Conservation (phyloP, 306 rosid genomes). For the Sicyos edulis region DNA sequence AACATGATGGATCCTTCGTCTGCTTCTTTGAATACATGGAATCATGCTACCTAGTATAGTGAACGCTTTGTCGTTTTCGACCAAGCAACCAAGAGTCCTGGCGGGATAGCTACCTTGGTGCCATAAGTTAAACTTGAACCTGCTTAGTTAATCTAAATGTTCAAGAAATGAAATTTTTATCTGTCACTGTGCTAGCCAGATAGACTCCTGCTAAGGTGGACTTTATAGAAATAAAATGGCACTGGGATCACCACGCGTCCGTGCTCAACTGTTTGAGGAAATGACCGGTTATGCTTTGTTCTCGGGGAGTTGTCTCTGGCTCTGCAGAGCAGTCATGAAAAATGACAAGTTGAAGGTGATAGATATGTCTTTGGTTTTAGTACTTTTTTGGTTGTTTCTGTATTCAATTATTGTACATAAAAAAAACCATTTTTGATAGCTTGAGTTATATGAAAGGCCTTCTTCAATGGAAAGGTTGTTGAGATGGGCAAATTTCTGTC, state of each 20-base stretch:
- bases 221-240: not conserved
- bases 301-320: not conserved
- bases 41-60: not conserved
- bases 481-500: not conserved
- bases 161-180: slow-evolving; percentile 14
- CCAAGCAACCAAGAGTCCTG: not conserved
- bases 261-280: not conserved
- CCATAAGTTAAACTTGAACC: slow-evolving; percentile 7
- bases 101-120: not conserved
- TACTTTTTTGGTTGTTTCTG: not conserved
- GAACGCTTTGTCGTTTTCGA: not conserved
- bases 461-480: not conserved
- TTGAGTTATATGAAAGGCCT: not conserved
- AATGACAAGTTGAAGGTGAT: slow-evolving; percentile 12
- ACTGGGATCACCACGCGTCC: not conserved
- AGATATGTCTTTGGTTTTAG: not conserved
- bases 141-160: slow-evolving; percentile 13
- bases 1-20: not conserved
- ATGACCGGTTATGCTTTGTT: not conserved
- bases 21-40: not conserved
- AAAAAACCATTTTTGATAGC: slow-evolving; percentile 19
- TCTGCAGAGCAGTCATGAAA: not conserved
- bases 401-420: slow-evolving; percentile 19
- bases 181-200: slow-evolving; percentile 14
- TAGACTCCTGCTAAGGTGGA: not conserved